Base-by-base conservation (phyloP, 176 grass and related monocot species). In the Thalia dealbata region DNA sequence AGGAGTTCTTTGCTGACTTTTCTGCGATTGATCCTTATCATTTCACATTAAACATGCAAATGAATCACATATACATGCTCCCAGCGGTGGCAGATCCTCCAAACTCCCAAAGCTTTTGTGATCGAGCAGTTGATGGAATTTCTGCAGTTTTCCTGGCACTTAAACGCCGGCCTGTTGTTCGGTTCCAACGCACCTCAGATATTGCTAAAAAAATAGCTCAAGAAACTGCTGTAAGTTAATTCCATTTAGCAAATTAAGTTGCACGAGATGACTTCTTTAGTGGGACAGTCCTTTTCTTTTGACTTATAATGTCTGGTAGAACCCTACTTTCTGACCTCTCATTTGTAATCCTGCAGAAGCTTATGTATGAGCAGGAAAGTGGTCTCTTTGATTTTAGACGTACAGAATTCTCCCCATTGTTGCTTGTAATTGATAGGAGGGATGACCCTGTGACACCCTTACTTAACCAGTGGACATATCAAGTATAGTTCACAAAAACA, bases 381-480 rank as follows among this genome's bases (percentile, higher is more conserved):
- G 95, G 95, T 59, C 67, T 97, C 56, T 97, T 97, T 72, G 87
- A 92, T 82, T 97, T 97, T 74, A 91, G 90, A 64, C 81, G 85
- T 80, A 91, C 95, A 42, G 95, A 97, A 30, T 91, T 89, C 79
- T 91, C 95, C 73, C 91, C 90, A 52, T 84, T 97, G 74, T 84
- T 97, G 56, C 74, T 97, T 55, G 78, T 92, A 69, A 84, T 92
- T 79, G 90, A 97, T 60, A 90, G 95, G 75, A 92, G 90, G 76
- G 95, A 97, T 86, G 95, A 97, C 77, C 95, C 89, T 76, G 83
- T 97, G 68, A 97, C 95, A 8, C 90, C 93, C 50, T 86, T 97
- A 78, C 83, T 97, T 72, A 97, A 92, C 84, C 95, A 97, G 28
- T 97, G 95, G 95, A 97, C 95, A 24, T 97, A 97, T 82, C 95